Evolutionary conservation across 1,284 basidiomycete species (phyloP).

Genomic region (Ceratobasidium sp.): DNA sequence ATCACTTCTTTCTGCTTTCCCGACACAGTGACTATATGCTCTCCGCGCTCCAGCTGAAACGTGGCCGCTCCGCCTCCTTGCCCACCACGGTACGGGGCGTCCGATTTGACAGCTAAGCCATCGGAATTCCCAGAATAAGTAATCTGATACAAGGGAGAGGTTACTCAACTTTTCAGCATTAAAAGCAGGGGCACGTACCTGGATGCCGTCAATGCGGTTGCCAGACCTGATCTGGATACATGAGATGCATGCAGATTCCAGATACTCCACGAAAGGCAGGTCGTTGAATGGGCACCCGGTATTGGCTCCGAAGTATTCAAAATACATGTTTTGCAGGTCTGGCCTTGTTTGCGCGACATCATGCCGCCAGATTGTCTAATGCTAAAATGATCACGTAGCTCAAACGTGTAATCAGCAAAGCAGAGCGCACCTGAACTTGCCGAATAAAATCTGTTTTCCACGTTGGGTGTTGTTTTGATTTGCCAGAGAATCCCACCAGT

Average conservation of each 20-base stretch:
- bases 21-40: conserved; percentile 12
- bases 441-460: not conserved
- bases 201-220: not conserved
- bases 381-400: not conserved
- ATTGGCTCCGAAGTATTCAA: not conserved
- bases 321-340: not conserved
- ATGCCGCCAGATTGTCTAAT: not conserved
- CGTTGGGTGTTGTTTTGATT: not conserved
- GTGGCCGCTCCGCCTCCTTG: not conserved
- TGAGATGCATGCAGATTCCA: not conserved
- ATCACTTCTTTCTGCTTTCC: not conserved
- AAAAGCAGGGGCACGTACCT: not conserved
- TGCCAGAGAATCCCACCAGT: conserved; percentile 9
- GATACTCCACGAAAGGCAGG: not conserved
- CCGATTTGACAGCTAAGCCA: not conserved
- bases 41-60: conserved; percentile 10
- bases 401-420: not conserved
- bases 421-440: conserved; percentile 12
- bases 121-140: not conserved
- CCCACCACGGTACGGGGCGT: not conserved
- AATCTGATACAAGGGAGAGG: not conserved
- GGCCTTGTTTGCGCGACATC: not conserved
- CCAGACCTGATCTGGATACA: not conserved
- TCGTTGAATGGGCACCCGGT: not conserved
- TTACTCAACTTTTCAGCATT: not conserved